Evolutionary conservation across 495 filamentous ascomycete genomes (phyloP).

Genomic region (Physcia stellaris): DNA sequence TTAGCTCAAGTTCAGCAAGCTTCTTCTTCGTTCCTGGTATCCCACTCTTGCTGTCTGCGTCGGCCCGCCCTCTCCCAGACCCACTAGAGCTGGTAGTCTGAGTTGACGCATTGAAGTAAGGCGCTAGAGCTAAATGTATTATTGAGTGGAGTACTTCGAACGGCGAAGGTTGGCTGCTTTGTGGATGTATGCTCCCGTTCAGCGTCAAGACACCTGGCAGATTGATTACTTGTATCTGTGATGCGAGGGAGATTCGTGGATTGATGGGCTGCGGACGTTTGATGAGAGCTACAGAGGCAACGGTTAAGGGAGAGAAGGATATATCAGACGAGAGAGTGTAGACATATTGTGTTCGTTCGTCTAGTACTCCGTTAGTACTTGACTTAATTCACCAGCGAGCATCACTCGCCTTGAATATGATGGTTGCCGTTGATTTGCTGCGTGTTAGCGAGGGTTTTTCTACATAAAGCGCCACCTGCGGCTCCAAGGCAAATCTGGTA

Average conservation of each 20-base stretch:
- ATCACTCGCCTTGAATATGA: too few species aligned
- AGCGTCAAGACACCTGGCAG: slow-evolving; percentile 64
- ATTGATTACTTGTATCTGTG: slow-evolving; percentile 84
- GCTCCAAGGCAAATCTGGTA: slow-evolving; percentile 75
- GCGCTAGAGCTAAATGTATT: slow-evolving; percentile 74
- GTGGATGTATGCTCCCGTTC: slow-evolving; percentile 46
- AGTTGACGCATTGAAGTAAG: slow-evolving; percentile 91
- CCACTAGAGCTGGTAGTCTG: slow-evolving; percentile 60
- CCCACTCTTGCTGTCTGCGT: slow-evolving; percentile 81
- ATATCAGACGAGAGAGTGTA: slow-evolving; percentile 75
- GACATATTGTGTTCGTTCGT: slow-evolving; percentile 32
- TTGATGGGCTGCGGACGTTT: slow-evolving; percentile 84
- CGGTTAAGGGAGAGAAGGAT: slow-evolving; percentile 60
- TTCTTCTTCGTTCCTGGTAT: slow-evolving; percentile 95
- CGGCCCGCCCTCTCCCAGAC: slow-evolving; percentile 52
- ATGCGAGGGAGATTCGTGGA: slow-evolving; percentile 56
- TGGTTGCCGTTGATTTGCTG: too few species aligned
- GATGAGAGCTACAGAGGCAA: slow-evolving; percentile 73
- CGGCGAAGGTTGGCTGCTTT: slow-evolving; percentile 61
- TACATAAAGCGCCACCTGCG: slow-evolving; percentile 77
- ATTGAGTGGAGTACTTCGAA: slow-evolving; percentile 82
- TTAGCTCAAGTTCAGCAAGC: slow-evolving; percentile 83
- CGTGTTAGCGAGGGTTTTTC: too few species aligned
- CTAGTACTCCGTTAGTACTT: too few species aligned
- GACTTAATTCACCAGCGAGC: too few species aligned